Percentiles rank a stretch among this genome's conserved stretches.
Conservation (phyloP, 257 asterid genomes). For the Petunia axillaris region DNA sequence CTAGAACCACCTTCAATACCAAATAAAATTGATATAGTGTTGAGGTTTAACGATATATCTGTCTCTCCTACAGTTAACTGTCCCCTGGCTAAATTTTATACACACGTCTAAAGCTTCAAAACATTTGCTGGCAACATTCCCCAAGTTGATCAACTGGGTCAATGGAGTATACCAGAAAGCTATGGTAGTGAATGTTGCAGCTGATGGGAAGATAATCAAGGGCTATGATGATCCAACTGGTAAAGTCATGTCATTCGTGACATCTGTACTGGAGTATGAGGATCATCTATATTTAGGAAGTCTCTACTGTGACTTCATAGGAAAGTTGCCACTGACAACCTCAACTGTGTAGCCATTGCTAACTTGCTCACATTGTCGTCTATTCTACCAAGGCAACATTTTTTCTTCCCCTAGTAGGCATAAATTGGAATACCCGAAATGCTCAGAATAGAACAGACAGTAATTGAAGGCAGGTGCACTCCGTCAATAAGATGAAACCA, state of each 20-base stretch:
- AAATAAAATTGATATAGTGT: neutral
- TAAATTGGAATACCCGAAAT: neutral
- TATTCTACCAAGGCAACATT: too few relatives aligned
- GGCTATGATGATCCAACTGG: constrained; percentile 70
- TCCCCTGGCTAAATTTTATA: constrained; percentile 38
- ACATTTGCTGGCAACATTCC: constrained; percentile 35
- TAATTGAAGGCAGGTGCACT: too few relatives aligned
- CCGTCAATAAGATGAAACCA: too few relatives aligned
- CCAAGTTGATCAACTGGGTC: constrained; percentile 25
- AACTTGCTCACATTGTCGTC: neutral
- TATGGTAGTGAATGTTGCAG: constrained; percentile 58
- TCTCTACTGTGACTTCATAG: constrained; percentile 59
- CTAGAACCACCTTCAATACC: neutral
- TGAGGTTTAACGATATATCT: neutral
- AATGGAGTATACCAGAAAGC: constrained; percentile 36
- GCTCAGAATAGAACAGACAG: neutral
- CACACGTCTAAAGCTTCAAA: constrained; percentile 42
- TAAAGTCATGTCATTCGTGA: constrained; percentile 57
- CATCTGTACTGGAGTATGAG: constrained; percentile 71
- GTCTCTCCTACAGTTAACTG: constrained; percentile 35
- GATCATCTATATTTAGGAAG: constrained; percentile 66
- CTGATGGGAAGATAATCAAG: constrained; percentile 54
- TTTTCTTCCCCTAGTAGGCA: too few relatives aligned
- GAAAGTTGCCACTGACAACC: constrained; percentile 49
- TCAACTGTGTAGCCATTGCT: constrained; percentile 9